Percentiles rank a stretch among this genome's conserved stretches.
These are phyloP conservation scores for Exophiala oligosperma DNA, from an alignment of 2,329 filamentous ascomycete genomes.

Conservation along the genomic window DNA sequence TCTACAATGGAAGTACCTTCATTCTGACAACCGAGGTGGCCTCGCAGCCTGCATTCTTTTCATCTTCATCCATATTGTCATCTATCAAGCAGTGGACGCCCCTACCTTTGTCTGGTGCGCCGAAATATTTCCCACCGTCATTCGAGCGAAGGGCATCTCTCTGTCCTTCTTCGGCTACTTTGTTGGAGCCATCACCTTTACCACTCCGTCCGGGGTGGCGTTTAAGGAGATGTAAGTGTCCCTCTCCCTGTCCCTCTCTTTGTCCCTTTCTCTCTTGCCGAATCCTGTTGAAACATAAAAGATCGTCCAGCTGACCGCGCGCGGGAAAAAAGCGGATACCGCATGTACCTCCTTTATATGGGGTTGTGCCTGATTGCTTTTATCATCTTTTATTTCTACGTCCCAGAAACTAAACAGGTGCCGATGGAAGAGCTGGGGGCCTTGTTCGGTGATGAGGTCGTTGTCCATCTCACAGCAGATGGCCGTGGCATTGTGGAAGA, in stretches of 20 bases:
- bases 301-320: no score
- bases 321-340: neutral
- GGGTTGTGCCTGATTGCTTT: slow-evolving; percentile 1
- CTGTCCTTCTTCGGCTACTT: slow-evolving; percentile 22
- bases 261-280: no score
- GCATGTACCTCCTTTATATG: slow-evolving; percentile 29
- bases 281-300: no score
- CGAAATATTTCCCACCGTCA: slow-evolving; percentile 23
- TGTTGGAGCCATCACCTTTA: slow-evolving; percentile 15
- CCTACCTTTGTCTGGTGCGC: slow-evolving; percentile 42
- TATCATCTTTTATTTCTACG: slow-evolving; percentile 9
- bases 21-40: slow-evolving; percentile 35
- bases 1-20: slow-evolving; percentile 36
- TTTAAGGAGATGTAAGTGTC: no score
- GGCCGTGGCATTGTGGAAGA: slow-evolving; percentile 8
- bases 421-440: slow-evolving; percentile 39
- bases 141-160: slow-evolving; percentile 22
- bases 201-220: neutral
- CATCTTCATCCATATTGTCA: slow-evolving; percentile 42
- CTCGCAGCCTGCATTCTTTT: slow-evolving; percentile 41
- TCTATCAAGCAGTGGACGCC: slow-evolving; percentile 39
- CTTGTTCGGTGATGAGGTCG: slow-evolving; percentile 28
- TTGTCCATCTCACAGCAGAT: slow-evolving; percentile 6
- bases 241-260: no score
- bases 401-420: slow-evolving; percentile 34